Conservation (phyloP, 2,329 filamentous ascomycete genomes). For the Stromatinia cepivora region DNA sequence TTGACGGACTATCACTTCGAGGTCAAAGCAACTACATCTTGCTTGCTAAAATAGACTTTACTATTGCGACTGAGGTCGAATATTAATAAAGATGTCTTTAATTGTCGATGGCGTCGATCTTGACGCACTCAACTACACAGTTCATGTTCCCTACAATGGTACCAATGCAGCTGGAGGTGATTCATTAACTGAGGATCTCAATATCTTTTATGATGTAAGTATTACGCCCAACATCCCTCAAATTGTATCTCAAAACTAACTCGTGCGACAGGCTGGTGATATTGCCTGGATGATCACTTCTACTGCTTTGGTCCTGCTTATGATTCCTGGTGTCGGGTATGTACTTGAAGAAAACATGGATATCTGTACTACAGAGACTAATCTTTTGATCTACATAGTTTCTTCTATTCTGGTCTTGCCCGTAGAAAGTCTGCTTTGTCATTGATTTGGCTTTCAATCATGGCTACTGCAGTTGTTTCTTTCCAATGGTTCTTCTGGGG, state of each 20-base stretch:
- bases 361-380: constrained; percentile 30
- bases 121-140: constrained; percentile 47
- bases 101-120: constrained; percentile 46
- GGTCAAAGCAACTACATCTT: not conserved
- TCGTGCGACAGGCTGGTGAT: constrained; percentile 66
- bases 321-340: constrained; percentile 86
- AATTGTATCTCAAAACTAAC: constrained; percentile 49
- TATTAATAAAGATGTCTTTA: constrained; percentile 27
- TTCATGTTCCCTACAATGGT: constrained; percentile 52
- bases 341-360: constrained; percentile 35
- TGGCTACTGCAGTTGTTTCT: constrained; percentile 78
- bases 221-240: not conserved
- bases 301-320: constrained; percentile 81
- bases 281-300: constrained; percentile 81
- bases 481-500: constrained; percentile 79
- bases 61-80: not conserved
- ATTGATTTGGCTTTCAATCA: constrained; percentile 86
- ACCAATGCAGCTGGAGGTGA: constrained; percentile 60
- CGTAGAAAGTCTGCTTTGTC: constrained; percentile 87
- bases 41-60: not conserved
- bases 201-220: constrained; percentile 76
- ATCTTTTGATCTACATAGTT: constrained; percentile 43
- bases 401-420: constrained; percentile 91
- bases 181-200: constrained; percentile 66
- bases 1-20: not conserved